Evolutionary conservation across 1,139 yeast species (phyloP), one percentile per base, ranked within the genome.

Genomic region (Sugiyamaella japonica): DNA sequence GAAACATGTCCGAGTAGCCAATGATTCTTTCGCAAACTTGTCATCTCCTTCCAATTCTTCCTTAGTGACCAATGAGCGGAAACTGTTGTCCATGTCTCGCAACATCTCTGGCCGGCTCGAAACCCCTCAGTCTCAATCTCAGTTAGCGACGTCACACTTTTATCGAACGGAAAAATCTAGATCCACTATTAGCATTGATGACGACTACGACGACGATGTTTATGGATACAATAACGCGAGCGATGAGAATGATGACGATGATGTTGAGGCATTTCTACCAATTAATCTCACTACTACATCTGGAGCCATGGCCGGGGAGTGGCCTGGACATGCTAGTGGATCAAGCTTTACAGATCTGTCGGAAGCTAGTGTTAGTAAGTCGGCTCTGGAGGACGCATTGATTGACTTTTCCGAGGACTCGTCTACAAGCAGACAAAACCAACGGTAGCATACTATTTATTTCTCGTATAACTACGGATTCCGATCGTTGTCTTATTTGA

Each of bases 371-470:
- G 67, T 76, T 6, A 72, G 76, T 51, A 73, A 74, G 55, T 76
- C 79, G 1, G 80, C 79, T 1, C 60, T 76, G 36, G 80, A 76
- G 55, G 80, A 77, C 51, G 80, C 80, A 1, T 52, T 60, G 29
- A 43, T 48, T 41, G 57, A 54, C 15, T 34, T 54, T 13, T 51
- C 57, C 6, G 55, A 47, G 17, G 52, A 32, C 15, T 48, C 56
- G 3, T 48, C 49, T 17, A 13, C 25, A 16, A 39, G 49, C 25
- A 37, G 49, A 20, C 25, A 20, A 6, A 20, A 20, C 25, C 40
- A 16, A 16, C 13, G n/a, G 25, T 41, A 20, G 7, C 28, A 28
- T 42, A 13, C 13, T 44, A 44, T 34, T 44, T 34, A 44, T 44
- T 32, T 44, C 34, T 29, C 34, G 34, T 29, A 29, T 29, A 29